A percentile compares a stretch with the other conserved stretches of the same genome.
phyloP scores from a whole-genome alignment of 2,329 filamentous ascomycete genomes.

The Xylariaceae sp. region DNA sequence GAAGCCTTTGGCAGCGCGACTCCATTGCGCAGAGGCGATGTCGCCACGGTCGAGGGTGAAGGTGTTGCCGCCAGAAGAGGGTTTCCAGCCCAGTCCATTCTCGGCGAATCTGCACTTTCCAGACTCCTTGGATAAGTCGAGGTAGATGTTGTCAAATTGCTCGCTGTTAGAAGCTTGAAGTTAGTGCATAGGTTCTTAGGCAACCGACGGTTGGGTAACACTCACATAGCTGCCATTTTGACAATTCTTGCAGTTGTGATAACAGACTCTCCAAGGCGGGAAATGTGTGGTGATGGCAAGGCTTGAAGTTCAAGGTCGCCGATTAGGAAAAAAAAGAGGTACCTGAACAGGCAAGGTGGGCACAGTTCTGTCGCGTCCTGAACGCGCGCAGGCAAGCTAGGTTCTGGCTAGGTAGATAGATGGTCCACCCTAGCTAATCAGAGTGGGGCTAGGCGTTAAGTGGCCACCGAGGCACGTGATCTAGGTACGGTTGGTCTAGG shows the following conservation, averaged over 20 bases:
- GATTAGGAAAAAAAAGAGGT: slow-evolving; percentile 3
- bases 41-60: slow-evolving; percentile 91
- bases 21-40: slow-evolving; percentile 91
- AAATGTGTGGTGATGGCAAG: slow-evolving; percentile 5
- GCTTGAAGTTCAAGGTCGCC: slow-evolving; percentile 3
- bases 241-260: slow-evolving; percentile 4
- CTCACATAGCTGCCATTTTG: slow-evolving; percentile 41
- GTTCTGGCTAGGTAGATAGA: too few relatives aligned
- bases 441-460: too few relatives aligned
- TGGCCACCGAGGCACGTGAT: too few relatives aligned
- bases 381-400: slow-evolving; percentile 15
- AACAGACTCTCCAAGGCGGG: slow-evolving; percentile 7
- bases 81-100: slow-evolving; percentile 95
- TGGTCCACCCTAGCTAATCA: background rate
- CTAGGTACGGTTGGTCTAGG: too few relatives aligned
- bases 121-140: slow-evolving; percentile 90
- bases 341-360: slow-evolving; percentile 23
- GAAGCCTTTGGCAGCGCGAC: slow-evolving; percentile 87
- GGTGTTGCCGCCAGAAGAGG: slow-evolving; percentile 82
- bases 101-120: slow-evolving; percentile 96
- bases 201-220: background rate
- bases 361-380: slow-evolving; percentile 25
- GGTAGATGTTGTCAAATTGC: slow-evolving; percentile 96
- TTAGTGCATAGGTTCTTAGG: slow-evolving; percentile 18
- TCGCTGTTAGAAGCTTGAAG: slow-evolving; percentile 59